Evolutionary conservation across 2,329 filamentous ascomycete genomes (phyloP).

Genomic region (Penicillium corylophilum): DNA sequence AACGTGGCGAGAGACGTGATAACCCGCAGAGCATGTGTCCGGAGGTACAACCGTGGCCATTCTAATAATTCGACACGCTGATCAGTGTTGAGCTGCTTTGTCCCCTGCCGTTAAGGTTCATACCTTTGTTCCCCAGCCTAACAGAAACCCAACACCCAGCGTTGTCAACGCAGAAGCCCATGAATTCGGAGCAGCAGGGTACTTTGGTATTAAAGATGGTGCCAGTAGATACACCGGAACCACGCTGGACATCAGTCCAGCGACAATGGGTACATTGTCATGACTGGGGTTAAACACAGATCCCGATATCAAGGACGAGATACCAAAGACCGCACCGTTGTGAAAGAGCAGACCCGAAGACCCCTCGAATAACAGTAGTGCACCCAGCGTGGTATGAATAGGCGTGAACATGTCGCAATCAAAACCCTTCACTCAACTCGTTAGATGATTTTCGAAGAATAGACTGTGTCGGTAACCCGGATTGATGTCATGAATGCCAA

Average conservation of each 20-base stretch:
- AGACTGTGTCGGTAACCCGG: conserved; percentile 1
- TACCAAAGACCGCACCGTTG: conserved; percentile 53
- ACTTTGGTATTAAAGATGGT: conserved; percentile 48
- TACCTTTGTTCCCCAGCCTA: conserved; percentile 56
- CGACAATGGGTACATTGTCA: conserved; percentile 47
- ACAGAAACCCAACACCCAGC: conserved; percentile 43
- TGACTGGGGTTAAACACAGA: conserved; percentile 41
- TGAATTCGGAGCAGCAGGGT: conserved; percentile 38
- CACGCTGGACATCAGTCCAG: conserved; percentile 48
- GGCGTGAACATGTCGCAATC: conserved; percentile 51
- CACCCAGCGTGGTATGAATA: conserved; percentile 52
- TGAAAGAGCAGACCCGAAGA: conserved; percentile 51
- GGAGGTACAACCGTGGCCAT: conserved; percentile 53
- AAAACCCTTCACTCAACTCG: background rate
- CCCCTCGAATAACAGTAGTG: conserved; percentile 51
- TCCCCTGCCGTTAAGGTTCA: conserved; percentile 1
- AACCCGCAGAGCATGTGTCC: conserved; percentile 58
- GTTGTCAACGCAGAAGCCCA: conserved; percentile 39
- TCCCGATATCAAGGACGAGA: conserved; percentile 49
- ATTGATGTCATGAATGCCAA: conserved; percentile 4
- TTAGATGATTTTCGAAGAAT: background rate
- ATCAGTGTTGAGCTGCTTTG: background rate
- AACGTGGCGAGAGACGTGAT: conserved; percentile 51
- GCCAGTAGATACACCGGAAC: conserved; percentile 42
- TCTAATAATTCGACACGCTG: conserved; percentile 28